Conservation (phyloP, 2,329 filamentous ascomycete species). For the Stemphylium vesicarium region DNA sequence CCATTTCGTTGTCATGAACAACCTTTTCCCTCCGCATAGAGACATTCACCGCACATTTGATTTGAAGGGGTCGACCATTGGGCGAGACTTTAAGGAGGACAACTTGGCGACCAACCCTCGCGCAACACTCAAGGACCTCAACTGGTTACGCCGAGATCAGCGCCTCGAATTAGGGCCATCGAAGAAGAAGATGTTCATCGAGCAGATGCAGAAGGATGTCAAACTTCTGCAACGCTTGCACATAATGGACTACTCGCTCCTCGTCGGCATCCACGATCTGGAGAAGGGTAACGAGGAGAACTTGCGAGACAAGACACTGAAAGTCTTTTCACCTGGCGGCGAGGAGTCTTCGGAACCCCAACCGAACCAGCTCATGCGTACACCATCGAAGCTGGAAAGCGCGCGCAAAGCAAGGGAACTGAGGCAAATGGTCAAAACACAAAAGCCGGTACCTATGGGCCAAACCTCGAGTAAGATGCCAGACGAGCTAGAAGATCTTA, state of each 20-base stretch:
- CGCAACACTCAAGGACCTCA: conserved; percentile 93
- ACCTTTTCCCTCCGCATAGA: conserved; percentile 94
- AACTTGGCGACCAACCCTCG: conserved; percentile 86
- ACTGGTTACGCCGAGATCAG: conserved; percentile 87
- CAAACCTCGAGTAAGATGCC: conserved; percentile 86
- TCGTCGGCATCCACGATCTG: conserved; percentile 92
- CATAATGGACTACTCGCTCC: conserved; percentile 98
- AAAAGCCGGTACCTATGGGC: conserved; percentile 92
- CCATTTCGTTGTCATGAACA: conserved; percentile 99
- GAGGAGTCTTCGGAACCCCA: conserved; percentile 56
- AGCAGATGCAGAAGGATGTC: conserved; percentile 88
- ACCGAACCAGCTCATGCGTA: conserved; percentile 79
- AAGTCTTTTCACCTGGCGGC: conserved; percentile 91
- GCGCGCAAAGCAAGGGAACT: conserved; percentile 89
- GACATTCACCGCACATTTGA: conserved; percentile 98
- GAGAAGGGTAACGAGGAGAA: conserved; percentile 94
- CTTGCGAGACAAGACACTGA: conserved; percentile 83
- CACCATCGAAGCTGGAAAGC: conserved; percentile 91
- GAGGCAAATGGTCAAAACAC: conserved; percentile 87
- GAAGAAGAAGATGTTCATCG: conserved; percentile 86
- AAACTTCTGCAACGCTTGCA: conserved; percentile 83
- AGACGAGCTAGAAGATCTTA: conserved; percentile 72
- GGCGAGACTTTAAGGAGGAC: conserved; percentile 88
- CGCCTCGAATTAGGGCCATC: conserved; percentile 86
- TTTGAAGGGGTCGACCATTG: conserved; percentile 93